A percentile compares a stretch with the other conserved stretches of the same genome.
phyloP scores from a whole-genome alignment of 2,329 filamentous ascomycete species.

The Didymella pomorum region DNA sequence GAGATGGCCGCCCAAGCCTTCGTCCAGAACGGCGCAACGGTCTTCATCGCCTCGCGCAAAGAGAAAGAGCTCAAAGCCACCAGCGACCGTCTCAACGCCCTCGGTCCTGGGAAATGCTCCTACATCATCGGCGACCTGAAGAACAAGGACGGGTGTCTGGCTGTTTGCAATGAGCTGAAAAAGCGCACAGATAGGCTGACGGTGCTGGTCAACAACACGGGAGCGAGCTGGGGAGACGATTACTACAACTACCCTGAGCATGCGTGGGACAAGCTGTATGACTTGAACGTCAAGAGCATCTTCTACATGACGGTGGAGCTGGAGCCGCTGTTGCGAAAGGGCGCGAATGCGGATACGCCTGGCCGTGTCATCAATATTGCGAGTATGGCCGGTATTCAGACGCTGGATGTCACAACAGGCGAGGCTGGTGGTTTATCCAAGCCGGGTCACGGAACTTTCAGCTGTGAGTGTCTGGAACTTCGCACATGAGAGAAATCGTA shows the following conservation, averaged over 20 bases:
- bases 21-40: slow-evolving; percentile 61
- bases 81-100: slow-evolving; percentile 57
- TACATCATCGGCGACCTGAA: slow-evolving; percentile 62
- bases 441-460: slow-evolving; percentile 61
- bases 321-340: slow-evolving; percentile 58
- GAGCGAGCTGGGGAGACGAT: slow-evolving; percentile 63
- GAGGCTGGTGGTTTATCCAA: slow-evolving; percentile 61
- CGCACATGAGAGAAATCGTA: neutral
- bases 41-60: slow-evolving; percentile 64
- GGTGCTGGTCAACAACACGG: slow-evolving; percentile 62
- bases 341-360: slow-evolving; percentile 53
- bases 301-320: slow-evolving; percentile 59
- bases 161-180: slow-evolving; percentile 57
- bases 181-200: slow-evolving; percentile 55
- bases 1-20: slow-evolving; percentile 65
- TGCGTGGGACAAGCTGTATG: slow-evolving; percentile 66
- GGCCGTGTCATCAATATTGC: slow-evolving; percentile 63
- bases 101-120: slow-evolving; percentile 61
- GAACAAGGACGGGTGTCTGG: slow-evolving; percentile 60
- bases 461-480: slow-evolving; percentile 40
- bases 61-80: slow-evolving; percentile 59
- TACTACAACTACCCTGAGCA: slow-evolving; percentile 66
- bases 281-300: slow-evolving; percentile 63
- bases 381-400: slow-evolving; percentile 56
- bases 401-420: slow-evolving; percentile 56